Conservation (phyloP, 2,329 filamentous ascomycete genomes). For the Trichoderma brevicompactum region DNA sequence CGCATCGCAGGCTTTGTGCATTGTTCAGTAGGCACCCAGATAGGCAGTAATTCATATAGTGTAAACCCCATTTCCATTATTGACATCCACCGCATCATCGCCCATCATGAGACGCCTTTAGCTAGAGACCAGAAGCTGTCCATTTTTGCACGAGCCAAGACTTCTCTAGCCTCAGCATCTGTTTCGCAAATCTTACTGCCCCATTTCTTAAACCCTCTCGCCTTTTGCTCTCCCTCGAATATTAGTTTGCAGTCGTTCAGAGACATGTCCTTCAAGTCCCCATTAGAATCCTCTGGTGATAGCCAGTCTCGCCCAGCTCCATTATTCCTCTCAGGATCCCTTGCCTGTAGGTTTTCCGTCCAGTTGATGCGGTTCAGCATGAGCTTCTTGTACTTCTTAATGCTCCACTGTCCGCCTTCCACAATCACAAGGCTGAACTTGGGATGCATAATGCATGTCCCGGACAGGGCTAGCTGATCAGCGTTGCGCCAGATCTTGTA, state of each 20-base stretch:
- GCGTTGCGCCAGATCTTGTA: constrained; percentile 94
- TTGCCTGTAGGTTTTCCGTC: constrained; percentile 82
- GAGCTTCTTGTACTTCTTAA: constrained; percentile 85
- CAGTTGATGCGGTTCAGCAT: constrained; percentile 95
- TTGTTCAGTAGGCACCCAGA: no score
- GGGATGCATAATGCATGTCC: constrained; percentile 90
- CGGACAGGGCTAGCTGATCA: constrained; percentile 83
- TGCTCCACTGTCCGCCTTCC: constrained; percentile 84
- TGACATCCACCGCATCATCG: background rate
- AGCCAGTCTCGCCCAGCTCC: constrained; percentile 75
- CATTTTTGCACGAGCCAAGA: constrained; percentile 80
- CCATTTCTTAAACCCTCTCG: constrained; percentile 83
- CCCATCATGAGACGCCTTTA: constrained; percentile 56
- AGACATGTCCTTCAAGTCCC: constrained; percentile 78
- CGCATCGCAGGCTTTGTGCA: no score
- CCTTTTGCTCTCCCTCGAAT: constrained; percentile 89
- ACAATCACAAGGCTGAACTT: constrained; percentile 88
- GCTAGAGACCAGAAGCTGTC: constrained; percentile 94
- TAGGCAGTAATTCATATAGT: no score
- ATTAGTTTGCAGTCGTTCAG: constrained; percentile 81
- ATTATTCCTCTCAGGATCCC: constrained; percentile 62
- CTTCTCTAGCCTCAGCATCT: constrained; percentile 83
- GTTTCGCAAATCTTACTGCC: constrained; percentile 89
- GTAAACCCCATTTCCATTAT: no score
- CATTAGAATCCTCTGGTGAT: constrained; percentile 75